A percentile compares a stretch with the other conserved stretches of the same genome.
Conservation (phyloP, 1,139 yeast genomes). For the Debaryomyces coudertii region DNA sequence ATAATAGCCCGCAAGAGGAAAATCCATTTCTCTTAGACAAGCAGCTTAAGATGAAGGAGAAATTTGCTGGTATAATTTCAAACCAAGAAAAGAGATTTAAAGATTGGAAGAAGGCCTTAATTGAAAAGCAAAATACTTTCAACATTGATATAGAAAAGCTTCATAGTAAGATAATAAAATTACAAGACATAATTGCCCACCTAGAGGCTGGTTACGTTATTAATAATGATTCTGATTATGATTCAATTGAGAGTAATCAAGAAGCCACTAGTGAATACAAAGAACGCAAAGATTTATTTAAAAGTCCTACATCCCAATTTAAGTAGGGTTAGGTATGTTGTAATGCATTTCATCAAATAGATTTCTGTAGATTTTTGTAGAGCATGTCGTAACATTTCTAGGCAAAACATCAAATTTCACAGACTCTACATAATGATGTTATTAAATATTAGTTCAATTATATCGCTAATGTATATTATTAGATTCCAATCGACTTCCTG, state of each 20-base stretch:
- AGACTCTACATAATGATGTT: too few relatives aligned
- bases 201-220: conserved; percentile 14
- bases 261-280: not conserved
- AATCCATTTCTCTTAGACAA: conserved; percentile 53
- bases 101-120: conserved; percentile 65
- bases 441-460: too few relatives aligned
- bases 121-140: conserved; percentile 56
- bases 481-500: not conserved
- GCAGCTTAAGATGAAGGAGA: conserved; percentile 48
- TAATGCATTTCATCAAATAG: not conserved
- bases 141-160: conserved; percentile 57
- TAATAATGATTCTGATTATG: not conserved
- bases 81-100: conserved; percentile 64
- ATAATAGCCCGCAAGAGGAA: conserved; percentile 42
- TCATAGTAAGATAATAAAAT: conserved; percentile 35
- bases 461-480: not conserved
- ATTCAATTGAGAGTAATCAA: conserved; percentile 14
- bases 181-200: conserved; percentile 41
- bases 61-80: conserved; percentile 50
- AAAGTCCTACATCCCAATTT: not conserved
- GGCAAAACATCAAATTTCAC: too few relatives aligned
- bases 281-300: not conserved
- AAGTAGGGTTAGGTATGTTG: not conserved
- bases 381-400: not conserved
- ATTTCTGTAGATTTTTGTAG: not conserved